These are phyloP conservation scores for Colletotrichum tamarilloi DNA, from an alignment of 2,329 filamentous ascomycete genomes.

Conservation along the genomic window DNA sequence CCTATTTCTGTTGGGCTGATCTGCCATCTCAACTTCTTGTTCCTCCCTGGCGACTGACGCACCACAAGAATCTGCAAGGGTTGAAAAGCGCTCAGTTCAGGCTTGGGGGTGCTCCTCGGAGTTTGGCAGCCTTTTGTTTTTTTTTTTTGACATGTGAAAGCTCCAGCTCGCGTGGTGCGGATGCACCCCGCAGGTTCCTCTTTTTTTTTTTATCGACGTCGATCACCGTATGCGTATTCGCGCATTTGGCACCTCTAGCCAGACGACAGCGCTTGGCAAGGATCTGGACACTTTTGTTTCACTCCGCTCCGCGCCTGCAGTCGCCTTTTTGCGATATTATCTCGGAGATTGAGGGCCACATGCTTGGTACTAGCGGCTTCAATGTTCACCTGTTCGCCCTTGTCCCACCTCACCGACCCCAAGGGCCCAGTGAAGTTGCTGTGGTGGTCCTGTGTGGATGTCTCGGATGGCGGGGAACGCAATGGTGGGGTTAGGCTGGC, in stretches of 20 bases:
- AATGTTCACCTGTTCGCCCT: not conserved
- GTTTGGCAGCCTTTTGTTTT: not conserved
- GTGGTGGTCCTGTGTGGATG: not conserved
- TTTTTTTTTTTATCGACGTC: conserved; percentile 27
- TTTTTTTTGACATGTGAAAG: conserved; percentile 34
- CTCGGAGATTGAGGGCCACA: conserved; percentile 21
- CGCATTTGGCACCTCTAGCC: conserved; percentile 5
- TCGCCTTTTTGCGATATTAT: conserved; percentile 22
- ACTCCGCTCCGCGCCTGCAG: conserved; percentile 25
- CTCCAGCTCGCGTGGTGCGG: conserved; percentile 25
- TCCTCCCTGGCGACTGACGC: conserved; percentile 31
- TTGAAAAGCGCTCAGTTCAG: conserved; percentile 10
- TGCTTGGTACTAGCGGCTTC: conserved; percentile 6
- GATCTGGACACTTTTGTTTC: conserved; percentile 14
- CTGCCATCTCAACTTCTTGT: conserved; percentile 34
- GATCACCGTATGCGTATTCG: conserved; percentile 22
- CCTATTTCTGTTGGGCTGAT: conserved; percentile 25
- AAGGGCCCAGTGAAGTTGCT: too few species aligned
- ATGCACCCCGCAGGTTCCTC: conserved; percentile 35
- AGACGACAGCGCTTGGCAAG: conserved; percentile 11
- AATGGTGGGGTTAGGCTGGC: conserved; percentile 9
- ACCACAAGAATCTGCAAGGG: conserved; percentile 25
- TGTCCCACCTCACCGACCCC: too few species aligned
- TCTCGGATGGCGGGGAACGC: conserved; percentile 1
- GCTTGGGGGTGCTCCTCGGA: conserved; percentile 10